Conservation (phyloP, 805 yeast genomes). For the Wickerhamiella sergipiensis region DNA sequence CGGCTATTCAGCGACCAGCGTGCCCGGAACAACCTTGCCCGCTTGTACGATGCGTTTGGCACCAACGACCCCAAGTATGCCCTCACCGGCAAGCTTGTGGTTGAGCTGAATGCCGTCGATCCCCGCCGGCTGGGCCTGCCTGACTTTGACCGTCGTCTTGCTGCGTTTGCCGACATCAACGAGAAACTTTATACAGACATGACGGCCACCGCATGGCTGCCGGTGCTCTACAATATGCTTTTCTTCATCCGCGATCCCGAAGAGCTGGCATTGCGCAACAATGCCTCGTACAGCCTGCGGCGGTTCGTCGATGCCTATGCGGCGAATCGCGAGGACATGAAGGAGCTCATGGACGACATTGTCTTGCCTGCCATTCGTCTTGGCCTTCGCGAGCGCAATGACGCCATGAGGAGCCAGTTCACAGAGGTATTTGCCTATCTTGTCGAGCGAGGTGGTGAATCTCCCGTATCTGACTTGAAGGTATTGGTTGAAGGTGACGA, state of each 20-base stretch:
- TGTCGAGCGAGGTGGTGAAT: conserved; percentile 25
- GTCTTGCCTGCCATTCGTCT: conserved; percentile 51
- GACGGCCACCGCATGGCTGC: conserved; percentile 57
- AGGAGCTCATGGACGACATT: conserved; percentile 32
- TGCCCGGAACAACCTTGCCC: conserved; percentile 49
- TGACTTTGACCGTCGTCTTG: conserved; percentile 63
- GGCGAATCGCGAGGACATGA: neutral
- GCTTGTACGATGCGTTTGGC: conserved; percentile 48
- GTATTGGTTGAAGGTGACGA: conserved; percentile 55
- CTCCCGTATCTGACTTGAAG: conserved; percentile 18
- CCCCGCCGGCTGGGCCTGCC: conserved; percentile 49
- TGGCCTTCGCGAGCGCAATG: conserved; percentile 51
- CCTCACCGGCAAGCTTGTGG: conserved; percentile 38
- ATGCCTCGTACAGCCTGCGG: conserved; percentile 50
- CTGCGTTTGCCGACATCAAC: conserved; percentile 51
- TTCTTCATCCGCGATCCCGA: conserved; percentile 62
- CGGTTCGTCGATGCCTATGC: conserved; percentile 28
- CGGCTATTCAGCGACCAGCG: conserved; percentile 42
- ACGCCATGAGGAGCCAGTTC: conserved; percentile 57
- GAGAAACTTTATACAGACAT: conserved; percentile 37
- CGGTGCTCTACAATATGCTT: conserved; percentile 53
- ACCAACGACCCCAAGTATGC: conserved; percentile 31
- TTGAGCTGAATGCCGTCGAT: conserved; percentile 59
- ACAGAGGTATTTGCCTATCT: conserved; percentile 51
- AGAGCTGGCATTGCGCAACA: conserved; percentile 68